Evolutionary conservation across 306 rosid genomes (phyloP), one percentile per base, ranked within the genome.

Genomic region (Ochetophila trinervis): DNA sequence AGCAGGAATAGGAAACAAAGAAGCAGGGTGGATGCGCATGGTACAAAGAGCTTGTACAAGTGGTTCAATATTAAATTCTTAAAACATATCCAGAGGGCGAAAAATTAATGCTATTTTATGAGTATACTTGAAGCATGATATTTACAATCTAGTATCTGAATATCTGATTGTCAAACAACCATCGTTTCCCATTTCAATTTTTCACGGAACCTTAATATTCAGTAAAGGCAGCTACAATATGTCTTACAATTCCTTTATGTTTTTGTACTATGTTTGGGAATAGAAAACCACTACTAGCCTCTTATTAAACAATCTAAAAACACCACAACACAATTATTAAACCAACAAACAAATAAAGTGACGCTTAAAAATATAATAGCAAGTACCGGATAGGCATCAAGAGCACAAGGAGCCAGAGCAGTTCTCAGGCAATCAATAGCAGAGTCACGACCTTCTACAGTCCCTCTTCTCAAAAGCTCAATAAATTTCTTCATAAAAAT

Each of bases 321-420:
- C 5, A 18, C n/a, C 12, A 19, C n/a, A 18, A 30, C 40, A 50
- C 58, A 6, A 32, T 2, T 17, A 45, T 47, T 19, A 3, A 11
- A 14, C 44, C 13, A 20, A 6, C 50, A 65, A 5, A 49, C 60
- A 36, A n/a, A 12, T 22, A 11, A 75, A 13, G 12, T 6, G 47
- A 22, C 22, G 48, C 21, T 47, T 24, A 20, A 53, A 19, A 35
- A 51, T 17, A 34, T 18, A 5, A n/a, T 5, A 6, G 9, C 20
- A 69, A 9, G 51, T 87, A 94, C 99, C 86, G 99, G 99, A 42
- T 88, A 94, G 21, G 97, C 97, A 72, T 88, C 95, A 48, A 94
- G 99, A 14, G 99, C 99, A 78, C 99, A 90, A 45, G 97, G 97
- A 68, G 99, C 99, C 53, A 94, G 95, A 53, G 92, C 82, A 4